Base-by-base conservation (phyloP, 345 rosid species). In the Arabis hirsuta region DNA sequence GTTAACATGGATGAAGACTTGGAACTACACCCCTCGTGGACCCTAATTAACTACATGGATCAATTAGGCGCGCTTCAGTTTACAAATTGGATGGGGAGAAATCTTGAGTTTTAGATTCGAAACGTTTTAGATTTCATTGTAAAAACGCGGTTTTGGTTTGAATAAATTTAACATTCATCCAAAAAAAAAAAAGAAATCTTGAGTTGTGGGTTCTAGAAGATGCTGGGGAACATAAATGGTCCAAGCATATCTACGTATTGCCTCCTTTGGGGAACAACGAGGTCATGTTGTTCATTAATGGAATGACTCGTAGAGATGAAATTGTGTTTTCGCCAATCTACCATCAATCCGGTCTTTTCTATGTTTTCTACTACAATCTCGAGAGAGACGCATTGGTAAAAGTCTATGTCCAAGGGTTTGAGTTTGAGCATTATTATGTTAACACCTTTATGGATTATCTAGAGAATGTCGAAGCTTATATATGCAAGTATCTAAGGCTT, bases 291-390 rank as follows among this genome's bases (percentile, higher is more conserved):
- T 29, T 29, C 32, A 29, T 27, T 62, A n/a, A 27, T 62, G 67
- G 67, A 45, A 45, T 62, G 67, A 62, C 16, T 9, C 3, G 67
- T 45, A 29, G 6, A 3, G 9, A 54, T 45, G 29, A 62, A 6
- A 16, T 62, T 31, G 42, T 62, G 42, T 62, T 62, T 13, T 16
- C 42, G 12, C 13, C 65, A 2, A 3, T 0, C 32, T 24, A 13
- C 46, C 9, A 3, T 1, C 1, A 12, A 27, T 26, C 8, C 0
- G 24, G 29, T 39, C 66, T 13, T 61, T 61, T 26, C 12, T 27
- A 26, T 9, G 0, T 44, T 26, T 29, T 13, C 24, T 61, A 43
- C 22, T 61, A 43, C 66, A 44, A 44, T n/a, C 22, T 44, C 3
- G 66, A 43, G 38, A 26, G 12, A 38, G 27, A 44, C 11, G 32